phyloP scores from a whole-genome alignment of 352 stramenopile species.

The Plasmopara muralis region DNA sequence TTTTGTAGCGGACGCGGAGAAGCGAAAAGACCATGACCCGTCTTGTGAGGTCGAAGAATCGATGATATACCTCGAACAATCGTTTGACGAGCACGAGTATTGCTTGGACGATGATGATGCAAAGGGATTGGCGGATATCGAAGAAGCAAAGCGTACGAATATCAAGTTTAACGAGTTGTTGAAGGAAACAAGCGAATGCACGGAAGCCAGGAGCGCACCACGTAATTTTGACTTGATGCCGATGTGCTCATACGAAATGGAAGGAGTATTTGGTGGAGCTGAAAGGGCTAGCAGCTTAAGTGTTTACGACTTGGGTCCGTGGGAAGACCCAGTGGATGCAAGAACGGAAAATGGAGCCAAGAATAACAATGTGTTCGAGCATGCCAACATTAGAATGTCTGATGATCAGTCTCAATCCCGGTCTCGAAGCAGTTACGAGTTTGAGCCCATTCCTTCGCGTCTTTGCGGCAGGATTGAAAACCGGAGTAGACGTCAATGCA shows the following conservation, averaged over 20 bases:
- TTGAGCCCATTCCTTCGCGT: slow-evolving; percentile 5
- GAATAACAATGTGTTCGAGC: slow-evolving; percentile 21
- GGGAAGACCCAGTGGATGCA: slow-evolving; percentile 14
- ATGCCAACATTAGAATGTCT: slow-evolving; percentile 4
- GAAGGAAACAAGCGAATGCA: slow-evolving; percentile 17
- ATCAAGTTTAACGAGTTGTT: slow-evolving; percentile 53
- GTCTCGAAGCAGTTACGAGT: slow-evolving; percentile 11
- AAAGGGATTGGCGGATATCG: slow-evolving; percentile 41
- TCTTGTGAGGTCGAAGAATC: slow-evolving; percentile 29
- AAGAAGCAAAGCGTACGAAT: slow-evolving; percentile 63
- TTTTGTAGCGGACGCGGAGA: slow-evolving; percentile 6
- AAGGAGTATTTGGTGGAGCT: slow-evolving; percentile 16
- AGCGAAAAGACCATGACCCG: slow-evolving; percentile 9
- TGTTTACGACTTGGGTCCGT: slow-evolving; percentile 11
- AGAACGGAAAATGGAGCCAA: slow-evolving; percentile 30
- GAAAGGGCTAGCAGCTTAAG: slow-evolving; percentile 8
- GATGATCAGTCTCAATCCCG: slow-evolving; percentile 20
- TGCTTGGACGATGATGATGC: slow-evolving; percentile 48
- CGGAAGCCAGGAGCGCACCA: not conserved
- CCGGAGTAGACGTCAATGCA: slow-evolving; percentile 7
- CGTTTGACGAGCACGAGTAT: slow-evolving; percentile 53
- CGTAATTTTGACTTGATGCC: slow-evolving; percentile 5
- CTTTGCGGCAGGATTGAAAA: slow-evolving; percentile 6
- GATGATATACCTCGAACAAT: slow-evolving; percentile 26
- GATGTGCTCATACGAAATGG: slow-evolving; percentile 8